Conservation (phyloP, 106 monocot genomes). For the Dendrobium officinale region DNA sequence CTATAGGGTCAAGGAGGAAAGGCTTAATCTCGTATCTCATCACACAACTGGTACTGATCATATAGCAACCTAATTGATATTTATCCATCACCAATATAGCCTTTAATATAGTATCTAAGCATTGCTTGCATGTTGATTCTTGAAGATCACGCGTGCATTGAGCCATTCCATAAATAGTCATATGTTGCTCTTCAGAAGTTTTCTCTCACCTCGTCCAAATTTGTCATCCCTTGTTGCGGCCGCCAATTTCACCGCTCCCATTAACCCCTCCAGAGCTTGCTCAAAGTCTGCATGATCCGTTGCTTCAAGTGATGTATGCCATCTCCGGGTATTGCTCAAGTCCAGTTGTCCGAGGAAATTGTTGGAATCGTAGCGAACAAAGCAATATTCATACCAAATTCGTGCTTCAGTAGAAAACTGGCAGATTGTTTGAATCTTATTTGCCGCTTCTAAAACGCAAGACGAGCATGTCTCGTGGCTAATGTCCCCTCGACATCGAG, state of each 20-base stretch:
- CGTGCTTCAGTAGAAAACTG: neutral
- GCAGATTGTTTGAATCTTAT: neutral
- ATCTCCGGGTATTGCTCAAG: neutral
- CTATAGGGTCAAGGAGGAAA: neutral
- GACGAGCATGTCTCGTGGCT: neutral
- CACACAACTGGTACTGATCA: neutral
- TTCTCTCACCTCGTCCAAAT: neutral
- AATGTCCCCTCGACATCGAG: neutral
- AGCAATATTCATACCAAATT: neutral
- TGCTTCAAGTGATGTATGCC: too few relatives aligned
- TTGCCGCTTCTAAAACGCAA: neutral
- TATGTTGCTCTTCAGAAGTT: neutral
- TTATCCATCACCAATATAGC: neutral
- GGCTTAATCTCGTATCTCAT: neutral
- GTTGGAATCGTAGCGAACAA: neutral
- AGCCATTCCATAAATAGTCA: neutral
- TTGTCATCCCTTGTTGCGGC: neutral
- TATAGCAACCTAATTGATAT: neutral
- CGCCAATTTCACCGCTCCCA: neutral
- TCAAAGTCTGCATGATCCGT: neutral
- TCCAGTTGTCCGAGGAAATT: neutral
- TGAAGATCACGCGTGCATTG: slow-evolving; percentile 1
- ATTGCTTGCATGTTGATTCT: neutral
- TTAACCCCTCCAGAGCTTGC: neutral
- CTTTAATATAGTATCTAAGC: neutral